Evolutionary conservation across 2,329 filamentous ascomycete genomes (phyloP), one percentile per base, ranked within the genome.

Genomic region (Colletotrichum karsti): DNA sequence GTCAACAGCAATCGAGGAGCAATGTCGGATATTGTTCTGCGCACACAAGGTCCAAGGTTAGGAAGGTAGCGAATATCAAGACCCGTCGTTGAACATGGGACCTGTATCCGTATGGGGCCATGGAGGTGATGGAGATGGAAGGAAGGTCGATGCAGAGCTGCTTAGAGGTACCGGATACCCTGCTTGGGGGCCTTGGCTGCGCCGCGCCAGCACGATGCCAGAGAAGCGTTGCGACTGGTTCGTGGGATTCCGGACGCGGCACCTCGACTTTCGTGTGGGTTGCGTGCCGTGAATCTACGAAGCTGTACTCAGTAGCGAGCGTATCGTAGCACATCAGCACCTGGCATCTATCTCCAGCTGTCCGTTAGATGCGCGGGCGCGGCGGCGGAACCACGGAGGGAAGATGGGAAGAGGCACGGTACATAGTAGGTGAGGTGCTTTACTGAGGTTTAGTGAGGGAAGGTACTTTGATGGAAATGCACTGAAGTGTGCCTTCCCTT

Each of bases 221-320:
- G 48, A 53, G 44, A 53, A 58, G 64, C 28, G 39, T 64, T 65
- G 60, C 65, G 65, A 68, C 65, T 68, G 65, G 60, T 68, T 68
- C 65, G 39, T 68, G 28, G 60, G 60, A 64, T 54, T 64, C 65
- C 65, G 53, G 60, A 53, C 53, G 53, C 59, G 60, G 64, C 64
- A 67, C 53, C 60, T 67, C 53, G 24, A 55, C 37, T 28, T 51
- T 24, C 37, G 42, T 35, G 64, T 63, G 58, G 59, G 64, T 57
- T 63, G 58, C 42, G 39, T 51, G 42, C 58, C 46, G 57, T n/a
- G n/a, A n/a, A n/a, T n/a, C n/a, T n/a, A n/a, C n/a, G n/a, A n/a
- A n/a, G n/a, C n/a, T n/a, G n/a, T n/a, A n/a, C n/a, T n/a, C n/a
- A n/a, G n/a, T n/a, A n/a, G n/a, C n/a, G n/a, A n/a, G n/a, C n/a